Conservation (phyloP, 2,329 filamentous ascomycete genomes). For the Aspergillus novoparasiticus region DNA sequence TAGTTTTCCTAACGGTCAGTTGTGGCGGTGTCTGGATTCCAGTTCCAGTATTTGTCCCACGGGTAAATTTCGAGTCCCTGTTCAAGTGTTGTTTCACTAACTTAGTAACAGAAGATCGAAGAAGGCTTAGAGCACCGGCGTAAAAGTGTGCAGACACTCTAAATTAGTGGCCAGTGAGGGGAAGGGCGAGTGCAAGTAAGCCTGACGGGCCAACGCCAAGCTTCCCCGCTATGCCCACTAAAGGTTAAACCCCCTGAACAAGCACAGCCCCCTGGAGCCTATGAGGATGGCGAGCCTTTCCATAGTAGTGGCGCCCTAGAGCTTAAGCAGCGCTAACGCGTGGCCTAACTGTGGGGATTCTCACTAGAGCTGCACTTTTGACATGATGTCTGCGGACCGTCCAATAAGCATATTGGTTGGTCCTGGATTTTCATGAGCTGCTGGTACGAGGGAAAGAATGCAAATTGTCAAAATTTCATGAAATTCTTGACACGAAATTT, state of each 20-base stretch:
- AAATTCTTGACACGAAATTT: too few species aligned
- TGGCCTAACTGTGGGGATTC: slow-evolving; percentile 13
- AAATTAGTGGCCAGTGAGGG: background rate
- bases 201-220: slow-evolving; percentile 13
- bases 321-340: slow-evolving; percentile 13
- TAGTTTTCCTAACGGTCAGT: background rate
- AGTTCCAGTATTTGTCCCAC: background rate
- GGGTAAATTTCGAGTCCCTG: background rate
- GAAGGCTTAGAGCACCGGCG: background rate
- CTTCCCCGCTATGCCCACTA: slow-evolving; percentile 17
- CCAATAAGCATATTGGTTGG: background rate
- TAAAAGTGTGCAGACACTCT: background rate
- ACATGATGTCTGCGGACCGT: background rate
- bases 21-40: background rate
- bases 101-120: background rate
- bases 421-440: background rate
- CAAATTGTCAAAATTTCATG: too few species aligned
- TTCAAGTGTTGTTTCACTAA: background rate
- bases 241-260: background rate
- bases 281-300: background rate
- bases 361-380: background rate
- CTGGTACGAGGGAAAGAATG: too few species aligned
- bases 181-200: background rate
- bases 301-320: background rate
- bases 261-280: slow-evolving; percentile 5